Base-by-base conservation (phyloP, 2,329 filamentous ascomycete genomes). In the Metarhizium robertsii region DNA sequence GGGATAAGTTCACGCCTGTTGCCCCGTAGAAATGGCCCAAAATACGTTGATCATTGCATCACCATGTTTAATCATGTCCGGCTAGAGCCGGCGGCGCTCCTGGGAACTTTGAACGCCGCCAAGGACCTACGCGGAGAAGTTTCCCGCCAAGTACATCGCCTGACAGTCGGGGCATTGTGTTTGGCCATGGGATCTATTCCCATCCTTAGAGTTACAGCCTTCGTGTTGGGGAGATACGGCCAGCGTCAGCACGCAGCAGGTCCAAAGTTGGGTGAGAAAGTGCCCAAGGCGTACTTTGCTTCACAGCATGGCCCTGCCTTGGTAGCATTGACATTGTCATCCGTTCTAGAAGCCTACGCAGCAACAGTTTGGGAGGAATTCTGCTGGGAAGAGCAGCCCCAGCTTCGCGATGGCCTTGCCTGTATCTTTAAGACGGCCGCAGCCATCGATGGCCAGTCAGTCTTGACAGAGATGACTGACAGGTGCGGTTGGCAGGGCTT, bases 51-150 rank as follows among this genome's bases (percentile, higher is more conserved):
- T 55, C 67, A 71, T 53, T 57, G 67, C 14, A 57, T 72, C 7
- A 71, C 69, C 5, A 64, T 58, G 3, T 72, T 71, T 55, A 34
- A 64, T 38, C 63, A 71, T 32, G 66, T 71, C 1, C 58, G 54
- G 1, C 61, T 72, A 2, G 53, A 58, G 2, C 36, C 55, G 1
- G 59, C 52, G 0, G 61, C 69, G 1, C 61, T 72, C 1, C 63
- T 72, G 0, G 66, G 69, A 0, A 57, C 58, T 1, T n/a, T 56
- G 43, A 25, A 59, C 30, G 36, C 29, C 14, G 52, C 63, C 1
- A 10, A 52, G 1, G 57, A 67, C 38, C 52, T 59, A n/a, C 64
- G 63, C 7, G 25, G 52, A 0, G 61, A 63, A 2, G 70, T 72
- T 53, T 54, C 69, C 6, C 50, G 47, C 10, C 57, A 40, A 5